A percentile compares a stretch with the other conserved stretches of the same genome.
Conservation (phyloP, 208 protist genomes). For the Crithidia fasciculata region DNA sequence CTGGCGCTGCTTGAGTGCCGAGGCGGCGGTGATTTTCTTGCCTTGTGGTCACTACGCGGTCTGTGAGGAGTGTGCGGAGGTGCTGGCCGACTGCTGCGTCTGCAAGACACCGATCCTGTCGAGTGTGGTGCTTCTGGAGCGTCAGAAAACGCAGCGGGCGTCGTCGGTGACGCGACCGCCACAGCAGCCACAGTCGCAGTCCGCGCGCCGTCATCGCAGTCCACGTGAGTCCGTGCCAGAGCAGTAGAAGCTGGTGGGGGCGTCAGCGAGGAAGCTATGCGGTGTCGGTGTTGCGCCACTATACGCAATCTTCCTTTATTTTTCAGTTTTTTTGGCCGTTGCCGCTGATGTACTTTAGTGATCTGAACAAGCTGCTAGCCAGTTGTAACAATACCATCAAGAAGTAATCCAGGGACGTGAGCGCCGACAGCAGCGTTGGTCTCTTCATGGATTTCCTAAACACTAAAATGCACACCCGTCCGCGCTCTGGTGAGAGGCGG, state of each 20-base stretch:
- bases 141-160: slow-evolving; percentile 2
- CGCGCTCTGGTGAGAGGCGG: too few species aligned
- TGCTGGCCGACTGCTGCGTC: slow-evolving; percentile 58
- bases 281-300: too few species aligned
- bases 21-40: slow-evolving; percentile 65
- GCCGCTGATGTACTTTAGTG: neutral
- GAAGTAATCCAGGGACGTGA: too few species aligned
- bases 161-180: slow-evolving; percentile 5
- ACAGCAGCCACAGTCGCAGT: slow-evolving; percentile 1
- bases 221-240: neutral
- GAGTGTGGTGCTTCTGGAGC: slow-evolving; percentile 48
- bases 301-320: neutral
- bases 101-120: slow-evolving; percentile 55
- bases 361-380: neutral
- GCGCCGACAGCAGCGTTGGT: too few species aligned
- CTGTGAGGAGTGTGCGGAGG: slow-evolving; percentile 54
- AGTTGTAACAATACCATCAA: too few species aligned
- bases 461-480: too few species aligned
- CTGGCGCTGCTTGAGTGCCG: slow-evolving; percentile 68
- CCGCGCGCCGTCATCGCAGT: slow-evolving; percentile 3
- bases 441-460: too few species aligned
- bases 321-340: neutral
- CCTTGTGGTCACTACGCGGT: slow-evolving; percentile 78
- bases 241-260: neutral
- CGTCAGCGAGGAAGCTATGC: too few species aligned